phyloP scores from a whole-genome alignment of 768 basidiomycete species.

The Russula griseocarnosa region DNA sequence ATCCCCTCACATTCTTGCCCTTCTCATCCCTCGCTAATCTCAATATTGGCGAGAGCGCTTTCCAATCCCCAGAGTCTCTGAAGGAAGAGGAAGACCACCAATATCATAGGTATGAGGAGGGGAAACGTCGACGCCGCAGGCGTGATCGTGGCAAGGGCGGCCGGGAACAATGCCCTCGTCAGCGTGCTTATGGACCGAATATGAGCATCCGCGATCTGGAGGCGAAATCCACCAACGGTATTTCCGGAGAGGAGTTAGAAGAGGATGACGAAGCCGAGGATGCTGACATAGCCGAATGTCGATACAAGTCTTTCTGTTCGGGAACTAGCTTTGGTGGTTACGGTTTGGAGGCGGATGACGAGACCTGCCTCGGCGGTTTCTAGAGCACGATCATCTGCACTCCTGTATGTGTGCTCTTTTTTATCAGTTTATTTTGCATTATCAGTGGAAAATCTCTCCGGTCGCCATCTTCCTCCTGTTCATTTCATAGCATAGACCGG shows the following conservation, averaged over 20 bases:
- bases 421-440: slow-evolving; percentile 20
- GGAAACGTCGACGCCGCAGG: slow-evolving; percentile 27
- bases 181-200: slow-evolving; percentile 4
- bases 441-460: slow-evolving; percentile 8
- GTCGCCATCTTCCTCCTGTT: slow-evolving; percentile 4
- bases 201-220: slow-evolving; percentile 18
- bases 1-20: slow-evolving; percentile 28
- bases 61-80: slow-evolving; percentile 16
- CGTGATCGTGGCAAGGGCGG: slow-evolving; percentile 25
- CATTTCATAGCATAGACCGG: slow-evolving; percentile 14
- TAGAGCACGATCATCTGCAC: slow-evolving; percentile 3
- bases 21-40: slow-evolving; percentile 22
- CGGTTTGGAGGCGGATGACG: slow-evolving; percentile 21
- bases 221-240: slow-evolving; percentile 1
- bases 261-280: slow-evolving; percentile 27
- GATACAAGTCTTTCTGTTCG: slow-evolving; percentile 24
- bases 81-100: slow-evolving; percentile 19
- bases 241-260: slow-evolving; percentile 22
- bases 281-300: slow-evolving; percentile 16
- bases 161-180: slow-evolving; percentile 22
- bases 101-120: slow-evolving; percentile 28
- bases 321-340: slow-evolving; percentile 22
- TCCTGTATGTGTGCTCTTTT: slow-evolving; percentile 12
- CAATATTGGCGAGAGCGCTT: slow-evolving; percentile 5
- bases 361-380: slow-evolving; percentile 29